Base-by-base conservation (phyloP, 2,329 filamentous ascomycete genomes). In the Alternaria sp. region DNA sequence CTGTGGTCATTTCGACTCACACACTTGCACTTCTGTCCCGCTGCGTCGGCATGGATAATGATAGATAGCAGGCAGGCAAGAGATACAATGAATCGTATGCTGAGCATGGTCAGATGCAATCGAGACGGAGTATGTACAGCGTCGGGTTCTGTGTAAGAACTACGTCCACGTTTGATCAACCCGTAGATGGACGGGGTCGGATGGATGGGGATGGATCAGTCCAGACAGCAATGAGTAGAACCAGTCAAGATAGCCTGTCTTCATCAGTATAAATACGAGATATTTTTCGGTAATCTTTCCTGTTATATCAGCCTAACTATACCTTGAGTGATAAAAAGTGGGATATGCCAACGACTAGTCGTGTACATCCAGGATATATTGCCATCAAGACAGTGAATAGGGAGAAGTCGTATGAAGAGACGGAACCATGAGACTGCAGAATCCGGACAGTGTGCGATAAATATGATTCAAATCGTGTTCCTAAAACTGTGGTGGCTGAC, bases 21-120 rank as follows among this genome's bases (percentile, higher is more conserved):
- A 55, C 68, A 73, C 68, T 71, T 73, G 45, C 72, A 73, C 7
- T 53, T 27, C 34, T 34, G 10, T 0, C 22, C 20, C 5, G 41
- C 43, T 8, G 56, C 58, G 27, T 54, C 32, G 10, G 4, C 18
- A 9, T 44, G 22, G 6, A 20, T 10, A 2, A 16, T n/a, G 2
- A 16, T 18, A 22, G 3, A 52, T 2, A 44, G n/a, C 11, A 44
- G n/a, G 3, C 3, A 36, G 12, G 16, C 12, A 14, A 36, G 10
- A 2, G 5, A 18, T 1, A 10, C 7, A 38, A 16, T n/a, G 3
- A 8, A 14, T 36, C 30, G 32, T 28, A 50, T 50, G 0, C 12
- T 30, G 2, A 7, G 9, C 3, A 22, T 2, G 2, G 2, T 25
- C 1, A 3, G 0, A 36, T 43, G 46, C 8, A 25, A 3, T 14